Evolutionary conservation across 1,284 basidiomycete genomes (phyloP), one percentile per base, ranked within the genome.

Genomic region (Heterobasidion annosum): DNA sequence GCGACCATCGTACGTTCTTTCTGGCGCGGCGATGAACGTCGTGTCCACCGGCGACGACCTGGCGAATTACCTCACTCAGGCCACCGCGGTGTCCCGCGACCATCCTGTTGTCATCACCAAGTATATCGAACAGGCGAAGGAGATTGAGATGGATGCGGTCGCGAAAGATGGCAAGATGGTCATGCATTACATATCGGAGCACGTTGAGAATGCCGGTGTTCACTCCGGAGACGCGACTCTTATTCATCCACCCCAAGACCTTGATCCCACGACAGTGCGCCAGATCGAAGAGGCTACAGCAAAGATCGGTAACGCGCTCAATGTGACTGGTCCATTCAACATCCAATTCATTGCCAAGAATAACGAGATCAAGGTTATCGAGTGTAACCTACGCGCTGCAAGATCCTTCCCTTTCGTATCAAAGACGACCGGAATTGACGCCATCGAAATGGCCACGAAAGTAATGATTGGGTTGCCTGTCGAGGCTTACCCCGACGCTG

Each of bases 331-430:
- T 32, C 97, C 96, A 2, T 98, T 91, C 82, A 99, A 99, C 72
- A 99, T 99, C 68, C 97, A 99, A 75, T 98, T 99, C 75, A 98
- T 99, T 64, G 95, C 95, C 56, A 99, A 99, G 82, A 91, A 98
- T 75, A 98, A 98, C 75, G 96, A 98, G 71, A 98, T 98, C 81
- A 98, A 99, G 81, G 96, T 99, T 64, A 99, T 99, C 68, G 96
- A 99, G 71, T 99, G 96, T 74, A 99, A 99, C 72, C 78, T 99
- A 43, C 93, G 96, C 58, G 97, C 97, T 2, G 95, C 96, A 33
- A 86, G 97, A 57, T 98, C 96, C 1, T 98, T 98, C 85, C 96
- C 97, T 54, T 99, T 99, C 77, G 96, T 99, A 47, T 96, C 93
- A 42, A 99, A 99, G 74, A 95, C 98, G 57, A 98, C 96, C 6